Base-by-base conservation (phyloP, 352 stramenopile genomes). In the Pythium aristosporum region DNA sequence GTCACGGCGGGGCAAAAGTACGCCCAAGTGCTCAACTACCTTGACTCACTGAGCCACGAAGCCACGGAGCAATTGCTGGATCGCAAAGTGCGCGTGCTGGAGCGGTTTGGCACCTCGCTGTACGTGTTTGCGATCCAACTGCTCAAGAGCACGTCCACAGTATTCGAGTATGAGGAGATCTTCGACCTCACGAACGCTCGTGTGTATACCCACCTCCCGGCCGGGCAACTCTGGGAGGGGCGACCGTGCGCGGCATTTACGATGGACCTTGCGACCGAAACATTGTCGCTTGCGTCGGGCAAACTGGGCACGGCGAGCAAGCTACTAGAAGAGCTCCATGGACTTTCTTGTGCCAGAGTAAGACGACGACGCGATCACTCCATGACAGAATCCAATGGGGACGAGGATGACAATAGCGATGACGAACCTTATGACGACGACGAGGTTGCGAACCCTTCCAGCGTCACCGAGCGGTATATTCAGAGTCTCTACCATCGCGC, bases 1-100 rank as follows among this genome's bases (percentile, higher is more conserved):
- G 73, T 85, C 20, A 70, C 80, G 5, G 81, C 84, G 10, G 76
- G 79, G 3, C 77, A 90, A 67, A 88, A 85, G 48, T 89, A 91
- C 39, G 73, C 82, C 1, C 69, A 87, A 16, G 79, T 80, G 9
- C 72, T 91, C 30, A 71, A 55, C 2, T 63, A 79, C 12, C 58
- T 86, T 9, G 73, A 83, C 1, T 46, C 51, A 2, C 10, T 49
- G 18, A 50, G 54, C 20, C 23, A 53, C 7, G 56, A 52, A 10
- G 34, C 30, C 2, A 8, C 30, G 0, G 18, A 9, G 7, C 20
- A 18, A 11, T 28, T 62, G 34, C 37, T 63, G 1, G 53, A 63
- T 12, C 60, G 20, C 12, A 79, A 78, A 55, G 69, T 67, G 15
- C 61, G 57, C 2, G 65, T 83, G 20, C 71, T 89, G 3, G 43